Percentiles rank a stretch among this genome's conserved stretches.
These are phyloP conservation scores for Dioscorea zingiberensis DNA, from an alignment of 106 monocot species.

Conservation along the genomic window DNA sequence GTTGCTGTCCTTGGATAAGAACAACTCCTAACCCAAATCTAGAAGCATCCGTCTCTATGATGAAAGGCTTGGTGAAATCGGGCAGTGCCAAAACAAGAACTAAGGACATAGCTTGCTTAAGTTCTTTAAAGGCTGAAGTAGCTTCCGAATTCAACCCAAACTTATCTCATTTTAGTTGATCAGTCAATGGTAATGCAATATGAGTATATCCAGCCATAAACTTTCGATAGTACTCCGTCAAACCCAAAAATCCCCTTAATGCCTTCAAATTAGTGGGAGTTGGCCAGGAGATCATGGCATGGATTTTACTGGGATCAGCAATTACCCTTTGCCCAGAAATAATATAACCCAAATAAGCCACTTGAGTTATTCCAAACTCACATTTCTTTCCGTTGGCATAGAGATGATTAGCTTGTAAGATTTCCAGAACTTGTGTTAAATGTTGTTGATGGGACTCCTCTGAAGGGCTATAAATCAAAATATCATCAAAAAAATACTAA, in stretches of 20 bases:
- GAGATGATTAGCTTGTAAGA: too few species aligned
- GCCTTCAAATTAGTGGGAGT: neutral
- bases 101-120: neutral
- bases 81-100: neutral
- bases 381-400: too few species aligned
- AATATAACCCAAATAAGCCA: constrained; percentile 1
- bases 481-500: constrained; percentile 3
- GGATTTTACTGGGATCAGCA: neutral
- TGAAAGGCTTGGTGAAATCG: neutral
- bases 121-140: neutral
- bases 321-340: neutral
- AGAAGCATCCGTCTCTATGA: neutral
- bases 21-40: neutral
- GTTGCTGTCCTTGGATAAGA: neutral
- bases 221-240: neutral
- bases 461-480: neutral
- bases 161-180: neutral
- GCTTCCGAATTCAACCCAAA: neutral
- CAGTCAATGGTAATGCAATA: neutral
- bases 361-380: neutral
- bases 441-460: neutral
- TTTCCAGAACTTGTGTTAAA: neutral
- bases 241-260: constrained; percentile 3
- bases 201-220: neutral
- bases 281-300: neutral